A percentile compares a stretch with the other conserved stretches of the same genome.
Evolutionary conservation across 1,139 yeast species (phyloP).

Genomic region (Lodderomyces oxycetoniae): DNA sequence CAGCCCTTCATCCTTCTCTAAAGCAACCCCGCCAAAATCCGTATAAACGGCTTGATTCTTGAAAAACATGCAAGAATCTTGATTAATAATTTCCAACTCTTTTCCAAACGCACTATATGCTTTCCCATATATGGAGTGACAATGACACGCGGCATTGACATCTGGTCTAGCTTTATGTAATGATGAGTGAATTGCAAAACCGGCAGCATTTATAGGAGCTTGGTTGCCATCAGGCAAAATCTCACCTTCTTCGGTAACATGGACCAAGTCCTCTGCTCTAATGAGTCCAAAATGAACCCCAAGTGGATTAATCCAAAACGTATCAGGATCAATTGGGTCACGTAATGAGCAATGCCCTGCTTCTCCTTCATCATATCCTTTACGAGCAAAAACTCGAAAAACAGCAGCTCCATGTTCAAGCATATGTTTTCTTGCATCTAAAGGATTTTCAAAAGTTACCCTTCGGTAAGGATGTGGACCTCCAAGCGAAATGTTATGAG

Average conservation of each 20-base stretch:
- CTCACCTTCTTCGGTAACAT: slow-evolving; percentile 68
- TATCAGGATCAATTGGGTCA: slow-evolving; percentile 65
- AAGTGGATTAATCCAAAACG: slow-evolving; percentile 79
- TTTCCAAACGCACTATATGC: slow-evolving; percentile 70
- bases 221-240: slow-evolving; percentile 60
- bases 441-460: slow-evolving; percentile 49
- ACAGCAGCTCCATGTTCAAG: slow-evolving; percentile 76
- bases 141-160: slow-evolving; percentile 75
- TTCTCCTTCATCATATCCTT: slow-evolving; percentile 69
- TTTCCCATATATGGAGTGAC: slow-evolving; percentile 70
- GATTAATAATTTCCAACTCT: slow-evolving; percentile 69
- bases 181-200: slow-evolving; percentile 75
- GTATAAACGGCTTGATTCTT: slow-evolving; percentile 59
- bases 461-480: slow-evolving; percentile 40
- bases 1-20: slow-evolving; percentile 64
- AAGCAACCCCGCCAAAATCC: slow-evolving; percentile 74
- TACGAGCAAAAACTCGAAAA: slow-evolving; percentile 69
- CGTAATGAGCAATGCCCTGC: slow-evolving; percentile 82
- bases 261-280: slow-evolving; percentile 69
- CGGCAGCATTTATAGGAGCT: slow-evolving; percentile 70
- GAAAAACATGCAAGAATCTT: slow-evolving; percentile 67
- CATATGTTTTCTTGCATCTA: slow-evolving; percentile 54
- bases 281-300: slow-evolving; percentile 66
- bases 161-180: slow-evolving; percentile 75
- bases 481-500: slow-evolving; percentile 47